Evolutionary conservation across 768 basidiomycete species (phyloP).

Genomic region (Chiua virens): DNA sequence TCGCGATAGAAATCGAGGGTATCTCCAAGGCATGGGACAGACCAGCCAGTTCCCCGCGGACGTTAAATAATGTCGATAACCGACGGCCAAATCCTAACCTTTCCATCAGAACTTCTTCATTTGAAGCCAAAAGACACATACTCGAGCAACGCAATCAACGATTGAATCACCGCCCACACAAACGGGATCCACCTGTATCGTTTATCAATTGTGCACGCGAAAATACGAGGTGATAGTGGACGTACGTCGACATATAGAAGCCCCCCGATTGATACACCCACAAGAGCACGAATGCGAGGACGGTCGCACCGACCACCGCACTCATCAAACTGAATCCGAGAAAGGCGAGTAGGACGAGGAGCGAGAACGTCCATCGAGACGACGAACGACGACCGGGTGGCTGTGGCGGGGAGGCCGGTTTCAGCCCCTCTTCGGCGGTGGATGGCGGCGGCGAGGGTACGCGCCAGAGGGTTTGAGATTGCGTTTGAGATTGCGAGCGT

Average conservation of each 20-base stretch:
- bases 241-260: conserved; percentile 44
- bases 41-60: too few species aligned
- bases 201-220: too few species aligned
- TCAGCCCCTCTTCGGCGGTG: conserved; percentile 7
- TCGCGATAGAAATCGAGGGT: too few species aligned
- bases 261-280: conserved; percentile 38
- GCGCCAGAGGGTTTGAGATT: neutral
- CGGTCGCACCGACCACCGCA: conserved; percentile 39
- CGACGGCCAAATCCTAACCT: conserved; percentile 42
- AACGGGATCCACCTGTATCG: conserved; percentile 42
- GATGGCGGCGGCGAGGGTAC: neutral
- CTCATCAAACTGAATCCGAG: conserved; percentile 34
- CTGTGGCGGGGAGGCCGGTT: conserved; percentile 1
- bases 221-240: too few species aligned
- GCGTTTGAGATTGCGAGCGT: neutral
- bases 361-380: conserved; percentile 41
- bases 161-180: conserved; percentile 41
- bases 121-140: conserved; percentile 11
- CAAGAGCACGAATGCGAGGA: conserved; percentile 39
- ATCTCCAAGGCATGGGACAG: too few species aligned
- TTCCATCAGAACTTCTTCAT: neutral
- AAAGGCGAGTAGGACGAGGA: conserved; percentile 41
- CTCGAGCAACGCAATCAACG: conserved; percentile 42
- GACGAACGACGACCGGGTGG: conserved; percentile 31
- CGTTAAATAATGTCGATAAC: conserved; percentile 40